Conservation (phyloP, 768 basidiomycete species). For the Termitomyces sp. region DNA sequence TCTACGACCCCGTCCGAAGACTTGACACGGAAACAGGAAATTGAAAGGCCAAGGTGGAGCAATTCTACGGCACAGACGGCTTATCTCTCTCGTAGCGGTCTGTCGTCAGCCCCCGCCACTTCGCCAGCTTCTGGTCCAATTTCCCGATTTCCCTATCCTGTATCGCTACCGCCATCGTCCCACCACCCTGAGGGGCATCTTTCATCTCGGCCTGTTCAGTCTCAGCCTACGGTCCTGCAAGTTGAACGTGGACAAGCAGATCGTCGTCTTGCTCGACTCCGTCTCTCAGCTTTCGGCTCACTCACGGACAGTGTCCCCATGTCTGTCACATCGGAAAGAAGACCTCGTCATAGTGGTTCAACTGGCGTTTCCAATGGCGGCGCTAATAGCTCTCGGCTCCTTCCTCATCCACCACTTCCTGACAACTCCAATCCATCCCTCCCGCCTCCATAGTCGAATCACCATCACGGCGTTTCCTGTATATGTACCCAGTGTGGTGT, state of each 20-base stretch:
- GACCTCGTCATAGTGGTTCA: conserved; percentile 43
- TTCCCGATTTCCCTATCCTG: conserved; percentile 42
- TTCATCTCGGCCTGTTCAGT: conserved; percentile 1
- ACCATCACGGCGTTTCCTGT: neutral
- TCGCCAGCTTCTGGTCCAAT: conserved; percentile 17
- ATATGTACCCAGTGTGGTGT: neutral
- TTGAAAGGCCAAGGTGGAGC: conserved; percentile 37
- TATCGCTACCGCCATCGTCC: conserved; percentile 42
- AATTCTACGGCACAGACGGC: conserved; percentile 19
- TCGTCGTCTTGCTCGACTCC: conserved; percentile 32
- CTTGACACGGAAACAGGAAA: conserved; percentile 5
- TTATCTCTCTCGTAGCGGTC: conserved; percentile 10
- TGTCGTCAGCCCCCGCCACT: conserved; percentile 13
- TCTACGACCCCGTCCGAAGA: conserved; percentile 17
- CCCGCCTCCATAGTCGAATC: neutral
- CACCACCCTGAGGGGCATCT: conserved; percentile 26
- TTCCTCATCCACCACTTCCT: conserved; percentile 41
- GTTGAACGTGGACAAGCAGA: conserved; percentile 21
- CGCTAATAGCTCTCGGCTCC: conserved; percentile 28
- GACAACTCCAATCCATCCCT: neutral
- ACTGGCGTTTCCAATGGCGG: conserved; percentile 21
- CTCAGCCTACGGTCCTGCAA: neutral
- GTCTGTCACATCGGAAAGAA: conserved; percentile 47
- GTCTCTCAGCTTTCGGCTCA: conserved; percentile 35
- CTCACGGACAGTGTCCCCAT: conserved; percentile 57